Evolutionary conservation across 2,329 filamentous ascomycete species (phyloP).

Genomic region (Elsinoe ampelina): DNA sequence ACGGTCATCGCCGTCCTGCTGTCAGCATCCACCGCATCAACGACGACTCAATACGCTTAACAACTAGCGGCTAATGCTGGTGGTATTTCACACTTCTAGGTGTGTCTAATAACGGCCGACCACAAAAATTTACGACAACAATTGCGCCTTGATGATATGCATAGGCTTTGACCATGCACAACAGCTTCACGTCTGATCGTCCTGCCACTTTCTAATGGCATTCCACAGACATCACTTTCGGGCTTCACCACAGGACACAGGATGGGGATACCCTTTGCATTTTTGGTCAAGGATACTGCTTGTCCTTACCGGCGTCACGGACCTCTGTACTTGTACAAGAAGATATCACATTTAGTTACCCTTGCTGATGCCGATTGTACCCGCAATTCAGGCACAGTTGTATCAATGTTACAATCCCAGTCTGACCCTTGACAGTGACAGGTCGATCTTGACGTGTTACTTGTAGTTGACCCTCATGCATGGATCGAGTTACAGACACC

Average conservation of each 20-base stretch:
- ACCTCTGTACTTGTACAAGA: not conserved
- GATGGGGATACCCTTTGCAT: not conserved
- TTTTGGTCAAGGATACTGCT: not conserved
- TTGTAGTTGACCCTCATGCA: not conserved
- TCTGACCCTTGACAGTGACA: not conserved
- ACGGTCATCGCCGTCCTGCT: not conserved
- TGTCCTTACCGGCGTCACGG: not conserved
- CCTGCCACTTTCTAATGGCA: not conserved
- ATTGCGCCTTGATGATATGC: not conserved
- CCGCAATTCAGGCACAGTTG: not conserved
- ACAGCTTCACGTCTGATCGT: not conserved
- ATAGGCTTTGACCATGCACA: not conserved
- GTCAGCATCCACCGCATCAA: not conserved
- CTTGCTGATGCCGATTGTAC: not conserved
- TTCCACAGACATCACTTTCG: not conserved
- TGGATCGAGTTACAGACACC: not conserved
- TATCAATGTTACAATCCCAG: not conserved
- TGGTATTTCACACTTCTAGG: not conserved
- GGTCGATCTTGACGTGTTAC: not conserved
- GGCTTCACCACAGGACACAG: not conserved
- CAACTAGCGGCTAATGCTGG: not conserved
- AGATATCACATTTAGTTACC: not conserved
- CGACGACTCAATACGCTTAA: not conserved
- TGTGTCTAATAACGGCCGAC: not conserved
- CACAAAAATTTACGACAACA: not conserved